Base-by-base conservation (phyloP, 345 rosid genomes). In the Camelina laxa region DNA sequence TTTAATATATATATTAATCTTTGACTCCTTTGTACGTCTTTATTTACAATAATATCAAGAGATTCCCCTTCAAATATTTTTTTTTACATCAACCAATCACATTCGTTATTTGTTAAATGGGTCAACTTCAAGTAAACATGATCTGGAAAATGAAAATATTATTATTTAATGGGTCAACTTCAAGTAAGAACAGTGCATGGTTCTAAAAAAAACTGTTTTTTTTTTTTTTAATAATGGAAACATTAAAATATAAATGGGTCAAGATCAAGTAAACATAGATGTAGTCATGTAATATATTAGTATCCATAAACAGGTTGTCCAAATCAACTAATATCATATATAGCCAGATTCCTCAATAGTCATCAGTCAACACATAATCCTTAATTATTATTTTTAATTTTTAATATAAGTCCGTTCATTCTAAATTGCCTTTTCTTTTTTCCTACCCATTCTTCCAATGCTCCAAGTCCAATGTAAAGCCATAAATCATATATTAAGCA, bases 311-410 rank as follows among this genome's bases (percentile, higher is more conserved):
- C 49, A 41, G 11, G 36, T 51, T 67, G 24, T 39, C 27, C 62
- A 39, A 54, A 39, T 67, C 51, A 11, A 39, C 48, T 67, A 13
- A 38, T 21, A 49, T 65, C 31, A 16, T 36, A 7, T 59, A 58
- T 58, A 13, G 24, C 14, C 22, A 13, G 22, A 33, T 16, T 33
- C 22, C 42, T 58, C 15, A 35, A 58, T 58, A 11, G 47, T 42
- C n/a, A 53, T 1, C 24, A 55, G 17, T 14, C 47, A 42, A 42
- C 14, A 42, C 47, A 42, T 5, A 42, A 5, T 55, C 19, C 19
- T 27, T 27, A 27, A 54, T 5, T 11, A 38, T 38, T 6, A 33
- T 33, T 24, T 24, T 53, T 6, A 31, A 1, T 24, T 24, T 53
- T 19, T 4, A 9, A 50, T 20, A 51, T 10, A 22, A 54, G 2